Percentiles rank a stretch among this genome's conserved stretches.
These are phyloP conservation scores for Albifimbria verrucaria DNA, from an alignment of 2,329 filamentous ascomycete genomes.

Conservation along the genomic window DNA sequence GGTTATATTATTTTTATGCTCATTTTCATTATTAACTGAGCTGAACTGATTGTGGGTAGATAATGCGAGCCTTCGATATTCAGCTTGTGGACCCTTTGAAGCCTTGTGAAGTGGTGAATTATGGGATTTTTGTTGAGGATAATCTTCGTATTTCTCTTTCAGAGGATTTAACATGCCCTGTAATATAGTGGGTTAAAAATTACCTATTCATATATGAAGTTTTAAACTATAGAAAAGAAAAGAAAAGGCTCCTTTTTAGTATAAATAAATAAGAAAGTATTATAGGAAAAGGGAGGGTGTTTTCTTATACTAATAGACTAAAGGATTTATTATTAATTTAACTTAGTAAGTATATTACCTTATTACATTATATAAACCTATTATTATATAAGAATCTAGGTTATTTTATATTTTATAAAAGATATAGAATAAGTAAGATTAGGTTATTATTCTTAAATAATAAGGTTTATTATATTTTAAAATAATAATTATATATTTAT, in stretches of 20 bases:
- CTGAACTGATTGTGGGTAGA: not conserved
- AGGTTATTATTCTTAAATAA: too few relatives aligned
- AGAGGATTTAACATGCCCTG: not conserved
- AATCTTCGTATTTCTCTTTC: not conserved
- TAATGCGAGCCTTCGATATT: not conserved
- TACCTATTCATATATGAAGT: not conserved
- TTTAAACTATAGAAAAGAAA: not conserved
- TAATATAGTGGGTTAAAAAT: not conserved
- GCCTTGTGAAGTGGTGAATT: not conserved
- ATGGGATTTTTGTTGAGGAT: not conserved
- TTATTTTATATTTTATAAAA: too few relatives aligned
- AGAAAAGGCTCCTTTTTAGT: not conserved
- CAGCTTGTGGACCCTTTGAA: not conserved
- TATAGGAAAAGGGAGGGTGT: too few relatives aligned
- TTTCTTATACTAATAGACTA: too few relatives aligned
- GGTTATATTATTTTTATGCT: constrained; percentile 7
- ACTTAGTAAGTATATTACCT: not conserved
- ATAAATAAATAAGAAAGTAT: too few relatives aligned
- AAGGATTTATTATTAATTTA: too few relatives aligned
- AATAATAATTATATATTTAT: too few relatives aligned
- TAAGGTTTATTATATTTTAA: too few relatives aligned
- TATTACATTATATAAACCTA: not conserved
- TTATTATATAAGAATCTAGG: not conserved
- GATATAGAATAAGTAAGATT: too few relatives aligned
- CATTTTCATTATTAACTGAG: not conserved